Evolutionary conservation across 2,329 filamentous ascomycete genomes (phyloP), one percentile per base, ranked within the genome.

Genomic region (Cadophora sp.): DNA sequence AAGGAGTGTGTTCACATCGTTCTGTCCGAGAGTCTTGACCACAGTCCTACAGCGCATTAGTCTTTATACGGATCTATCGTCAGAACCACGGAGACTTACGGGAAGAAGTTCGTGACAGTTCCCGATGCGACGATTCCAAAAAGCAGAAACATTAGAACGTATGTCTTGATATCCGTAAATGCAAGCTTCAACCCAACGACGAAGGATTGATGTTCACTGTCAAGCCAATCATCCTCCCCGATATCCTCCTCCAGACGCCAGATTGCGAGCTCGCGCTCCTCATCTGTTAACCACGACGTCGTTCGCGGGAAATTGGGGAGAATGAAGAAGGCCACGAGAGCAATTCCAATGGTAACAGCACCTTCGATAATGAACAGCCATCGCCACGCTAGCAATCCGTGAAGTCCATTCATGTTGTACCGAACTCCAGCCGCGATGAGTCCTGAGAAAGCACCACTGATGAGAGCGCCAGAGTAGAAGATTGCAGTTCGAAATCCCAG

Each of bases 311-410:
- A 91, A 74, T 92, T 87, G 0, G 90, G 90, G 16, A 93, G 80
- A 36, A 92, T 78, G 71, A 86, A 87, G 74, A 83, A 84, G 1
- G 87, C 82, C 0, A 76, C 72, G 6, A 87, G 75, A 16, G 90
- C 89, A 33, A 92, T 81, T 6, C 80, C 80, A 27, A 92, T 79
- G 1, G 90, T 92, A 66, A 90, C 83, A 18, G 83, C 81, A 27
- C 90, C 90, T 76, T 93, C 90, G 47, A 92, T 87, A 63, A 93
- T 88, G 78, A 91, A 91, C 0, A 91, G 79, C 85, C 85, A 89
- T 14, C 88, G 81, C 89, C 84, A 93, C 4, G 88, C 87, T 2
- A 81, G 78, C 2, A 89, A 79, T 0, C 89, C 89, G 8, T 78
- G 79, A 0, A 78, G 78, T 1, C 85, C 83, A 67, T 90, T 83